A percentile compares a stretch with the other conserved stretches of the same genome.
These are phyloP conservation scores for Solanum phureja DNA, from an alignment of 257 asterid species.

Conservation along the genomic window DNA sequence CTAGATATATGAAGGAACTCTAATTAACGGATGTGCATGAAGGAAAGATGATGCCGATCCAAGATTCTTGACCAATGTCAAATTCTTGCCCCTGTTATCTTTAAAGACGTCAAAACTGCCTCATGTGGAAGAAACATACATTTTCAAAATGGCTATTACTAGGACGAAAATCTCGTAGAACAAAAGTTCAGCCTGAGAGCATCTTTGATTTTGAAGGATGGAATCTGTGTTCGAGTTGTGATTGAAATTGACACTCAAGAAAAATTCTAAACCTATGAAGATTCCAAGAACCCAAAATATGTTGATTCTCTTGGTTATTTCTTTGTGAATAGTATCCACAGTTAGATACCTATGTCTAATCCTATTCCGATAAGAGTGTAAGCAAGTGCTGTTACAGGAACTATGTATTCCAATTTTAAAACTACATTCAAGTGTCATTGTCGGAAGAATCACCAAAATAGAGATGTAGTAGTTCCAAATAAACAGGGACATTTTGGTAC, in stretches of 20 bases:
- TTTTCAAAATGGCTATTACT: neutral
- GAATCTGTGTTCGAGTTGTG: neutral
- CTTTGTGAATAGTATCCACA: neutral
- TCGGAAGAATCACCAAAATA: neutral
- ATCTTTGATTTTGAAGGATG: neutral
- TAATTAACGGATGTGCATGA: neutral
- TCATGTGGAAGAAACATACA: neutral
- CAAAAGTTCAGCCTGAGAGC: neutral
- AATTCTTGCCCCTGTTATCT: neutral
- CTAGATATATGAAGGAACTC: neutral
- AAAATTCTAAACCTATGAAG: neutral
- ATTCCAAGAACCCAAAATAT: neutral
- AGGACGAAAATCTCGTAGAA: neutral
- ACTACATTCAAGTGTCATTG: neutral
- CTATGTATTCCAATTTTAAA: neutral
- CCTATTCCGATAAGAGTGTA: neutral
- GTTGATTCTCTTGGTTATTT: neutral
- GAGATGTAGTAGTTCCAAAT: neutral
- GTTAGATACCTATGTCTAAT: neutral
- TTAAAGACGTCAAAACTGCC: neutral
- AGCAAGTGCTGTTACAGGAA: neutral
- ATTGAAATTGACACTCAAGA: neutral
- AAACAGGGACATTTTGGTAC: neutral
- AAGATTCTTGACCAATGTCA: neutral
- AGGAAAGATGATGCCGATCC: neutral